Evolutionary conservation across 306 rosid genomes (phyloP).

Genomic region (Myrica gale): DNA sequence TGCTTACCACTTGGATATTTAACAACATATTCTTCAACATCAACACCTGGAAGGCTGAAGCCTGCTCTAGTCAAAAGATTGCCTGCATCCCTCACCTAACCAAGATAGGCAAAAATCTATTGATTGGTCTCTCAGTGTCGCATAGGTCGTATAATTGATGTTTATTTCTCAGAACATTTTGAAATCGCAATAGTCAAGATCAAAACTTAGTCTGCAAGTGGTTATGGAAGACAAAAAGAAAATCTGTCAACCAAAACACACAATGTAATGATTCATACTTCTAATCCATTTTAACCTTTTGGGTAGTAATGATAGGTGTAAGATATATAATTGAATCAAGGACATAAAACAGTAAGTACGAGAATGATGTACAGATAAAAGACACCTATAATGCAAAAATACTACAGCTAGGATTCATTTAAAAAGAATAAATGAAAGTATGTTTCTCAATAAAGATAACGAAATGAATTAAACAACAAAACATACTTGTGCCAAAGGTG

Average conservation of each 20-base stretch:
- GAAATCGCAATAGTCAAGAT: neutral
- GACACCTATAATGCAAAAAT: slow-evolving; percentile 17
- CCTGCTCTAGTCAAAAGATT: slow-evolving; percentile 98
- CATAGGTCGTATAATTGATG: slow-evolving; percentile 4
- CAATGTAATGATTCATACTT: neutral
- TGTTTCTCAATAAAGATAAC: neutral
- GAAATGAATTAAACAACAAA: neutral
- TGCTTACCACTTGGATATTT: slow-evolving; percentile 83
- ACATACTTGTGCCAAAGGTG: slow-evolving; percentile 90
- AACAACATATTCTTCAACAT: slow-evolving; percentile 79
- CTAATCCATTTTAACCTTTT: neutral
- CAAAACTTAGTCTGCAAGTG: neutral
- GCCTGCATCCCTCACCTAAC: slow-evolving; percentile 95
- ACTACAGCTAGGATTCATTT: slow-evolving; percentile 22
- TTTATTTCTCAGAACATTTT: neutral
- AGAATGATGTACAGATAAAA: slow-evolving; percentile 17
- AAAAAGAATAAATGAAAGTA: slow-evolving; percentile 9
- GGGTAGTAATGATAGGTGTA: no score
- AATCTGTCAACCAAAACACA: neutral
- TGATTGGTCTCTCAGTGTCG: slow-evolving; percentile 20
- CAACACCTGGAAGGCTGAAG: slow-evolving; percentile 87
- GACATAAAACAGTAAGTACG: neutral
- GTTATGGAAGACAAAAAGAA: neutral
- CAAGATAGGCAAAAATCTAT: slow-evolving; percentile 14
- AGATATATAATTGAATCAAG: neutral